Evolutionary conservation across 345 rosid species (phyloP), one percentile per base, ranked within the genome.

Genomic region (Lepidium aucheri): DNA sequence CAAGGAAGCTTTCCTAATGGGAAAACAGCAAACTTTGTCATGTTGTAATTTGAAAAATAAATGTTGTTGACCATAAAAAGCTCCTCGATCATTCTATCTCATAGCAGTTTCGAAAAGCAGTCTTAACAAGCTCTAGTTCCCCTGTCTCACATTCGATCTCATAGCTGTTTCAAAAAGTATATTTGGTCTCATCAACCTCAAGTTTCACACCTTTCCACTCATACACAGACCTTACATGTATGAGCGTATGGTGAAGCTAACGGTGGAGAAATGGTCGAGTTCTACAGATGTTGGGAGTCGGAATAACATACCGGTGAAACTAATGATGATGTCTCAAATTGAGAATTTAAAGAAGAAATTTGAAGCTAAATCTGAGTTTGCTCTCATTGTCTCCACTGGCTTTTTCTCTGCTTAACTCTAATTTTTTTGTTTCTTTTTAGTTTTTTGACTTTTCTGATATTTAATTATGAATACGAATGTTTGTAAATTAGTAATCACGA

Each of bases 111-210:
- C n/a, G n/a, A n/a, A n/a, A n/a, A n/a, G n/a, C n/a, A n/a, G 32
- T 77, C 84, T 86, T 90, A 18, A 73, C 89, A 8, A 70, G 53
- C 58, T 90, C 94, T 6, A 96, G 97, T 65, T 88, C 86, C 36
- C 24, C 81, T 18, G 70, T 86, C 76, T 93, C 97, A 55, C 98
- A 93, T 63, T 90, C 97, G 15, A 93, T 65, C 81, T 90, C 97
- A 43, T 80, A 93, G 39, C 80, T 81, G 2, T 57, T 80, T 36
- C 97, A 96, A 63, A 93, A 90, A 12, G 61, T 81, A 65, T 74
- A 90, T 63, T 67, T 82, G 3, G 95, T 93, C 78, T 90, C 90
- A 60, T 93, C 98, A 46, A 93, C 90, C 81, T 90, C 96, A 77
- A 90, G 68, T 35, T 70, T 86, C 73, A 90, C 68, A 11, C 85